Evolutionary conservation across 345 rosid genomes (phyloP), one percentile per base, ranked within the genome.

Genomic region (Gossypium mustelinum): DNA sequence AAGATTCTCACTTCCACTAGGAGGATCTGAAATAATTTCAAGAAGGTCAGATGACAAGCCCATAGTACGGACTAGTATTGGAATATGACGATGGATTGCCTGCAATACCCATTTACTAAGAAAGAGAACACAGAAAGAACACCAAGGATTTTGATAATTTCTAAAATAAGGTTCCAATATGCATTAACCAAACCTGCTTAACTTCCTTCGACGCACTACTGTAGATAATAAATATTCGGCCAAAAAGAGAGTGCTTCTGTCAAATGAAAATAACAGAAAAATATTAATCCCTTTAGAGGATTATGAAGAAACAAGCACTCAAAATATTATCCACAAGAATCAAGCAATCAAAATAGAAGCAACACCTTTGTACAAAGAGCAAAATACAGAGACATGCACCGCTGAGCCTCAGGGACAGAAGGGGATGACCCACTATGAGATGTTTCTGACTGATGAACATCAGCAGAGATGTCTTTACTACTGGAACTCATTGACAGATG

Each of bases 351-450:
- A 51, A 55, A 73, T n/a, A 54, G 18, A 75, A 45, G 39, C 22
- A 77, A 67, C 75, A 95, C 99, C 98, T 95, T 95, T 74, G 99
- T 95, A 84, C 99, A 95, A 54, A 95, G 87, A 52, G 98, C 98
- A 89, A 93, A 95, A 83, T 88, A 93, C 72, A 95, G 88, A 74
- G 99, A 89, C 91, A 91, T 79, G 89, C 92, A 88, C 75, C 86
- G 91, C 85, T 93, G 97, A 47, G 96, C 98, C 82, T 89, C 97
- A 55, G 85, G 29, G 22, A 85, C 61, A 61, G 89, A 87, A 78
- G 79, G 73, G 70, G 85, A 79, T 78, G 91, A 79, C 27, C 69
- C 11, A 13, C 77, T 85, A 68, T 83, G 78, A 54, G 80, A 77
- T 43, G 85, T 72, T 75, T 67, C 64, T 66, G 86, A 76, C 52